Base-by-base conservation (phyloP, 768 basidiomycete genomes). In the Brasilioporus rufonigricans region DNA sequence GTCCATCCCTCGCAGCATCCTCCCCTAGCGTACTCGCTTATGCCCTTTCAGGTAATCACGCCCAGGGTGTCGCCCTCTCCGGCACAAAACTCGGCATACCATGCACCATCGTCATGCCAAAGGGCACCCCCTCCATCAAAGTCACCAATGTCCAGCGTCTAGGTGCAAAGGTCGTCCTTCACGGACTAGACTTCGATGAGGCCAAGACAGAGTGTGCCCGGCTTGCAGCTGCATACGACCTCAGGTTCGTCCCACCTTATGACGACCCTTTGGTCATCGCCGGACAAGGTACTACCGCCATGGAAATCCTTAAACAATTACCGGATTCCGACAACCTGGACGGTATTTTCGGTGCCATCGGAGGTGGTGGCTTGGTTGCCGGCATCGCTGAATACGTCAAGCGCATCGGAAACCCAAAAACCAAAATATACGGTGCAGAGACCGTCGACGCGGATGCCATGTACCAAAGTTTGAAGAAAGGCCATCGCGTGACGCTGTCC, bases 21-120 rank as follows among this genome's bases (percentile, higher is more conserved):
- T 40, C 33, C 0, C 12, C 13, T 14, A 35, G 4, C 45, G 24
- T 27, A 21, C 54, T 61, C 36, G 39, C 11, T 46, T 32, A 32
- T 46, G 16, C 35, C 35, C 14, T 53, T 43, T 4, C 69, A 98
- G 97, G 97, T 26, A 99, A 99, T 66, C 97, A 99, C 71, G 97
- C 97, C 0, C 97, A 99, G 71, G 97, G 97, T 24, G 97, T 99
- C 47, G 97, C 97, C 3, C 80, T 98, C 45, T 94, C 97, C n/a
- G 93, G 96, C 12, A 73, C 84, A 44, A 84, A 86, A 53, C 83
- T 99, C 27, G 82, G 81, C 32, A 89, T 98, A 56, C 93, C 97
- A 4, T 97, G 93, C 59, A 98, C 94, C n/a, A 98, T 99, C 65
- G 93, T 99, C 58, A 98, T 99, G 97, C 97, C 97, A 1, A 76